Conservation (phyloP, 2,329 filamentous ascomycete species). For the Colletotrichum trifolii region DNA sequence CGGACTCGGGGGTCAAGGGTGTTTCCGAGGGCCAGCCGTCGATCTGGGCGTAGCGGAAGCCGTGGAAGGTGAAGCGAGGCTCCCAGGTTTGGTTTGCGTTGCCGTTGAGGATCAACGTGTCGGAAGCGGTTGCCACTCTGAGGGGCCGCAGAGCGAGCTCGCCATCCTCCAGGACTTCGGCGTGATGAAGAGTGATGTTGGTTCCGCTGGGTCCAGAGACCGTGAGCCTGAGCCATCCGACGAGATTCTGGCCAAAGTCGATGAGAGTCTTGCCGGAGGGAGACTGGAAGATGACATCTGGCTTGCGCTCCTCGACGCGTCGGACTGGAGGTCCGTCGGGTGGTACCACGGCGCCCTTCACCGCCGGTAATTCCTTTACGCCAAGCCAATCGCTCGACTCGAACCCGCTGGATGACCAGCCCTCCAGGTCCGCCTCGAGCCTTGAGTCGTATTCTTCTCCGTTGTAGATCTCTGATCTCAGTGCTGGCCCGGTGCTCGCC, state of each 20-base stretch:
- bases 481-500: constrained; percentile 46
- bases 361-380: constrained; percentile 45
- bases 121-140: constrained; percentile 53
- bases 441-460: constrained; percentile 62
- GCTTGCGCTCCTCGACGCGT: constrained; percentile 46
- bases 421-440: constrained; percentile 43
- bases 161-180: constrained; percentile 64
- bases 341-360: constrained; percentile 49
- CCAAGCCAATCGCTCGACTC: constrained; percentile 43
- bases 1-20: constrained; percentile 36
- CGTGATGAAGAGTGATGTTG: constrained; percentile 59
- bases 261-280: constrained; percentile 57
- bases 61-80: constrained; percentile 62
- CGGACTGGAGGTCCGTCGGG: constrained; percentile 58
- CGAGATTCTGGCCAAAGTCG: constrained; percentile 70
- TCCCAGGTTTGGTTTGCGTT: constrained; percentile 48
- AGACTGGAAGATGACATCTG: constrained; percentile 44
- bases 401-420: constrained; percentile 42
- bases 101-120: constrained; percentile 49
- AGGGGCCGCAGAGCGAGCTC: constrained; percentile 56
- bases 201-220: constrained; percentile 50
- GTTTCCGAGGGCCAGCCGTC: constrained; percentile 48
- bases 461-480: constrained; percentile 59
- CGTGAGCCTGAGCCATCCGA: constrained; percentile 58
- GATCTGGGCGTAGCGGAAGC: constrained; percentile 60